phyloP scores from a whole-genome alignment of 2,329 filamentous ascomycete genomes.

The Ophiobolus disseminans region DNA sequence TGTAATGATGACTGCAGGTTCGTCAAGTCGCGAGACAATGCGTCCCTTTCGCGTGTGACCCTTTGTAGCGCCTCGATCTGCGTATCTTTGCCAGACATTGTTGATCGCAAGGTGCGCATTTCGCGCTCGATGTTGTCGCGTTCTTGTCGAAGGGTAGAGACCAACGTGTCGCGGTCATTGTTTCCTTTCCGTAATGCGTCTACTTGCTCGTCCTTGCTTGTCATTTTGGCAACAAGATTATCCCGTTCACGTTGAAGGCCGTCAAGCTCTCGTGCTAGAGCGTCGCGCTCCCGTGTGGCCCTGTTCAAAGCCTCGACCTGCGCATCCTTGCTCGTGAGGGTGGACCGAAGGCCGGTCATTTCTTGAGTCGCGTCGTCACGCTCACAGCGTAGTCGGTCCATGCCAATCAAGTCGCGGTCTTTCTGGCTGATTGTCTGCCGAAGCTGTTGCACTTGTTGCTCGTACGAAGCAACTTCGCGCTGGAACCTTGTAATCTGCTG shows the following conservation, averaged over 20 bases:
- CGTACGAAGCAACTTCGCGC: conserved; percentile 34
- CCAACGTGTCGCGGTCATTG: conserved; percentile 37
- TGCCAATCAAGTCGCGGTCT: conserved; percentile 37
- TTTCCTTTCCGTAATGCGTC: conserved; percentile 37
- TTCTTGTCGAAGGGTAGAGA: conserved; percentile 40
- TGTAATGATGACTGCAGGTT: conserved; percentile 38
- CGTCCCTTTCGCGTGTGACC: conserved; percentile 43
- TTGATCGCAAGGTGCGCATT: conserved; percentile 32
- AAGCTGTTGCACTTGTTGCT: conserved; percentile 44
- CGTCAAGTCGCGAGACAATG: conserved; percentile 37
- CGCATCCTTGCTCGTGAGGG: conserved; percentile 36
- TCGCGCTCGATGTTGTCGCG: conserved; percentile 31
- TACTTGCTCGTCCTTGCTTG: conserved; percentile 39
- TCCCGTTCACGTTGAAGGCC: conserved; percentile 43
- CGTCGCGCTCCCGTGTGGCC: conserved; percentile 36
- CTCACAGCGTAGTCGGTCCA: conserved; percentile 37
- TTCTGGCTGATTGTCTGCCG: conserved; percentile 36
- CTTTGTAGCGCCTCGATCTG: conserved; percentile 47
- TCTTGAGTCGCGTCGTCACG: conserved; percentile 45
- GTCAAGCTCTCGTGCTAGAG: conserved; percentile 35
- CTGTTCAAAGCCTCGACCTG: conserved; percentile 43
- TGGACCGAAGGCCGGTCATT: conserved; percentile 37
- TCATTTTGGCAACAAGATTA: conserved; percentile 31
- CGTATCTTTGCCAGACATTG: conserved; percentile 39
- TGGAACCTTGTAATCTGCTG: conserved; percentile 44